These are phyloP conservation scores for Lablab purpureus DNA, from an alignment of 306 rosid species.

Conservation along the genomic window DNA sequence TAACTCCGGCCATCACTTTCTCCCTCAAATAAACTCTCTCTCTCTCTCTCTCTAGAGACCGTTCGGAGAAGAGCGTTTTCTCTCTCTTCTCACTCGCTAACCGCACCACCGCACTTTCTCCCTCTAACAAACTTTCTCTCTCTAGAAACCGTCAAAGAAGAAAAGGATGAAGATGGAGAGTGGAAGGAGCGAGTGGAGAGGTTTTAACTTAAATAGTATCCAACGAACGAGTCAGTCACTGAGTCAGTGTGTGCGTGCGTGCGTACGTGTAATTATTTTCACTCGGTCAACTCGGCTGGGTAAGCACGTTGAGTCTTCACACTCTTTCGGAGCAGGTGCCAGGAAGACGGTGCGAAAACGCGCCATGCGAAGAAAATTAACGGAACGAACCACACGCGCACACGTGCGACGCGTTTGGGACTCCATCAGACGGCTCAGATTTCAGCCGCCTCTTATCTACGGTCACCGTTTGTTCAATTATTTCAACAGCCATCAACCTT, in stretches of 20 bases:
- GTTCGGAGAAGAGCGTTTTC: slow-evolving; percentile 5
- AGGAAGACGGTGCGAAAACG: slow-evolving; percentile 69
- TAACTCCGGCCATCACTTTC: slow-evolving; percentile 63
- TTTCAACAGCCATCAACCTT: slow-evolving; percentile 60
- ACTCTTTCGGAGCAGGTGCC: slow-evolving; percentile 56
- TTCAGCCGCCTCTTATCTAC: slow-evolving; percentile 79
- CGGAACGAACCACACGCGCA: slow-evolving; percentile 17
- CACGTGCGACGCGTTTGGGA: slow-evolving; percentile 47
- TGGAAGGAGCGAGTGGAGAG: slow-evolving; percentile 40
- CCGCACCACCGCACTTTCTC: slow-evolving; percentile 19
- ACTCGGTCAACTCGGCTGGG: slow-evolving; percentile 32
- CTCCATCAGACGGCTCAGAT: slow-evolving; percentile 52
- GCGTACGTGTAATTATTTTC: not conserved
- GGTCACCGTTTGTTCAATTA: slow-evolving; percentile 47
- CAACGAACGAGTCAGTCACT: slow-evolving; percentile 17
- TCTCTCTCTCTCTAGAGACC: slow-evolving; percentile 46
- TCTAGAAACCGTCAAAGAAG: slow-evolving; percentile 37
- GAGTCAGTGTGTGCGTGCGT: slow-evolving; percentile 11
- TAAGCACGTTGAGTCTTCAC: slow-evolving; percentile 31
- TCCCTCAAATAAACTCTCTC: slow-evolving; percentile 23
- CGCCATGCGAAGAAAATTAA: slow-evolving; percentile 48
- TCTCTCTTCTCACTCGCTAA: not conserved
- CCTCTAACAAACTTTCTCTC: slow-evolving; percentile 41
- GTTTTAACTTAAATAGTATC: slow-evolving; percentile 35
- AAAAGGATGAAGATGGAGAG: not conserved